Evolutionary conservation across 2,329 filamentous ascomycete species (phyloP), one percentile per base, ranked within the genome.

Genomic region (Cytospora piceae): DNA sequence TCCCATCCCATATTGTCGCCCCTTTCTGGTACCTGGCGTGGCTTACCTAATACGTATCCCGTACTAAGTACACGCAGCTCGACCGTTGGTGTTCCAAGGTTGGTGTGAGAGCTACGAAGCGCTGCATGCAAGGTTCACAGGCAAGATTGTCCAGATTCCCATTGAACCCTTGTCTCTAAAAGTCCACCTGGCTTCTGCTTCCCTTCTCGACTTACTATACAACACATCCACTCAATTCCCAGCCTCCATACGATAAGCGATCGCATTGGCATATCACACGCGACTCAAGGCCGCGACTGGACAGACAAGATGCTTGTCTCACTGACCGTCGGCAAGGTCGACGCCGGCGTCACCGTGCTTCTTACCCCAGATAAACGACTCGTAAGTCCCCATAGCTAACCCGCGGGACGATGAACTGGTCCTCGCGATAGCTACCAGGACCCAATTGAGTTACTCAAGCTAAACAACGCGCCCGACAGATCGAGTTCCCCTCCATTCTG

Each of bases 401-500:
- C 27, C 34, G 31, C 39, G 9, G n/a, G 24, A 14, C 51, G 11
- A 2, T n/a, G 27, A 34, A 4, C 32, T 15, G 37, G 46, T 29
- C 61, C 46, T 46, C 42, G 51, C 60, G 14, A 22, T 31, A 46
- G 34, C 37, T 51, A 51, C 22, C 39, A 57, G 14, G 22, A 24
- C 11, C 34, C 29, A 24, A 15, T 42, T 17, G 22, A 54, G 15
- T n/a, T 22, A 42, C 46, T n/a, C 42, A 57, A 59, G 64, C 75
- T 75, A 34, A 46, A 58, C 31, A 49, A 17, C 24, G 14, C 22
- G 24, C n/a, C 27, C 64, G 69, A 37, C 77, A 98, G 94, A 98
- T 99, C 77, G 95, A 99, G 77, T 99, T 99, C 75, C 95, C 95
- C 42, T 98, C 95, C 56, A 97, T 99, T 71, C 91, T 99, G 58